A percentile compares a stretch with the other conserved stretches of the same genome.
These are phyloP conservation scores for Echites panduratus DNA, from an alignment of 257 asterid species.

Conservation along the genomic window DNA sequence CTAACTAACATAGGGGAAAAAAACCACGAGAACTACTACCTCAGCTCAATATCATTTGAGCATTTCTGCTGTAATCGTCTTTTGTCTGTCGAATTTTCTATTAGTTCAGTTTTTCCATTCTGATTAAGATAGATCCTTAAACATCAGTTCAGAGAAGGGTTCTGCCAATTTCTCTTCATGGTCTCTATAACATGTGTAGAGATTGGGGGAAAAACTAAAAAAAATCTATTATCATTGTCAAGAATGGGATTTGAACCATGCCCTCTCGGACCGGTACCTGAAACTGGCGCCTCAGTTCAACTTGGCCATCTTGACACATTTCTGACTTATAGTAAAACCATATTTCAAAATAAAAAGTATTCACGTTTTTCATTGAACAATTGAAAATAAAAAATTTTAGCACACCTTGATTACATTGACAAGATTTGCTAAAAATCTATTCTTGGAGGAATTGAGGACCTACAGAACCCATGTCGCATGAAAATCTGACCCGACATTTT, in stretches of 20 bases:
- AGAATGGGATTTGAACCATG: constrained; percentile 96
- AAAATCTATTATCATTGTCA: constrained; percentile 34
- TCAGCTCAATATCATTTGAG: not conserved
- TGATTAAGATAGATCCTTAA: too few species aligned
- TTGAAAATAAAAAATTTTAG: too few species aligned
- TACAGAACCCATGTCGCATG: not conserved
- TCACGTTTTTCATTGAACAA: too few species aligned
- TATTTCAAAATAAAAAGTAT: too few species aligned
- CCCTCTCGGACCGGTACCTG: constrained; percentile 95
- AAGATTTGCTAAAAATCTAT: not conserved
- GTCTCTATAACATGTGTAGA: too few species aligned
- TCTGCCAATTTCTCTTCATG: too few species aligned
- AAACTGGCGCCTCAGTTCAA: constrained; percentile 89
- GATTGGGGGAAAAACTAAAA: too few species aligned
- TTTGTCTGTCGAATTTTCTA: not conserved
- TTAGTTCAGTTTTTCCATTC: not conserved
- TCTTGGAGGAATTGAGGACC: not conserved
- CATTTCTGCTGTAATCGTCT: not conserved
- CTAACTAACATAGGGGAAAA: not conserved
- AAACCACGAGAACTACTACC: not conserved
- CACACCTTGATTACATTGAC: not conserved
- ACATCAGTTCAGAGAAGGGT: too few species aligned
- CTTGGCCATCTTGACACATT: constrained; percentile 96
- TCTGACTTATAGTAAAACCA: too few species aligned
- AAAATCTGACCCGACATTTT: not conserved